phyloP scores from a whole-genome alignment of 495 filamentous ascomycete species.

The Penicillium nucicola region DNA sequence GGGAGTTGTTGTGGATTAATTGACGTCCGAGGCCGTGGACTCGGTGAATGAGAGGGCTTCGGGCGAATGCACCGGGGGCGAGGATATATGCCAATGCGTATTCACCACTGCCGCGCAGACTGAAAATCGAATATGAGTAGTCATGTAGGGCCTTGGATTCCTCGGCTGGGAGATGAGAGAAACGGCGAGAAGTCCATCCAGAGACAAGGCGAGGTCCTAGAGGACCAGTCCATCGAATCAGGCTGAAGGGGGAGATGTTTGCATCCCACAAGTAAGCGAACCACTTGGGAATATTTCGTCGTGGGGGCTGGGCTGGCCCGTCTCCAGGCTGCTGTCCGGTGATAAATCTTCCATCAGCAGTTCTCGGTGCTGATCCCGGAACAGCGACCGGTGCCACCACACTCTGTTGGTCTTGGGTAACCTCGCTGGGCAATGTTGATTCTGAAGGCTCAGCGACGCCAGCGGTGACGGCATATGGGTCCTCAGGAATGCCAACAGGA shows the following conservation, averaged over 20 bases:
- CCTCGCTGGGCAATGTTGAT: conserved; percentile 67
- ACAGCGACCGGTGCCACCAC: conserved; percentile 33
- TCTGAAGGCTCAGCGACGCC: conserved; percentile 74
- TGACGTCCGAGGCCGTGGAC: conserved; percentile 85
- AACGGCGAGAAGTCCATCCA: conserved; percentile 90
- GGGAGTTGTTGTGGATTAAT: conserved; percentile 31
- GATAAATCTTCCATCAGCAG: conserved; percentile 58
- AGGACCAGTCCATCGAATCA: conserved; percentile 88
- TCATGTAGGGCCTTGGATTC: conserved; percentile 84
- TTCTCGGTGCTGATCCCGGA: conserved; percentile 32
- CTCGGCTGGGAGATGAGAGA: conserved; percentile 77
- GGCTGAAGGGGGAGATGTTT: conserved; percentile 90
- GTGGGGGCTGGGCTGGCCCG: conserved; percentile 39
- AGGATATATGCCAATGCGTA: conserved; percentile 92
- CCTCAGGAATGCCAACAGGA: conserved; percentile 91
- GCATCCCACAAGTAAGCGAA: conserved; percentile 92
- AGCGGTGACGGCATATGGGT: conserved; percentile 83
- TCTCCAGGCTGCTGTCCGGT: conserved; percentile 35
- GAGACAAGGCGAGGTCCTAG: conserved; percentile 88
- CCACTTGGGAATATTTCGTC: conserved; percentile 74
- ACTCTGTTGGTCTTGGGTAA: conserved; percentile 68
- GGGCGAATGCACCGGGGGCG: conserved; percentile 88
- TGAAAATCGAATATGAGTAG: conserved; percentile 94
- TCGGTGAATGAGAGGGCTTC: conserved; percentile 79
- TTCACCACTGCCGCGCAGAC: conserved; percentile 86